Base-by-base conservation (phyloP, 306 rosid genomes). In the Castanopsis chinensis region DNA sequence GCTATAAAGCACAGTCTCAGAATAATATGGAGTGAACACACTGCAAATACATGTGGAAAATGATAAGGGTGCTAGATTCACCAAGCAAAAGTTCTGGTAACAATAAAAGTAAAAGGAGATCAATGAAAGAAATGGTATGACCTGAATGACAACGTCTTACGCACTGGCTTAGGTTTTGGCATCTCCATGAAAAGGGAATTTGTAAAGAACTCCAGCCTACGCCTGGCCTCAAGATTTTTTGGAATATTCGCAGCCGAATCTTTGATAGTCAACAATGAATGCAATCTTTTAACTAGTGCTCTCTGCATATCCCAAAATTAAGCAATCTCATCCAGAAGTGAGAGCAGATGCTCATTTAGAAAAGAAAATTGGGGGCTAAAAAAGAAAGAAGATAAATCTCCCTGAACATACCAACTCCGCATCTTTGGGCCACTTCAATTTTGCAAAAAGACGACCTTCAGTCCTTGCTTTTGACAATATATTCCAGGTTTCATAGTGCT, bases 11-110 rank as follows among this genome's bases (percentile, higher is more conserved):
- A 94, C 99, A 57, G 78, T 69, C 91, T 94, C 99, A 41, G 99
- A 91, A 84, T 94, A 94, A 83, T 94, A 94, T 9, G 99, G 99
- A 52, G 99, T 94, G 78, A 94, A 92, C 65, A 94, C 99, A 85
- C 99, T 94, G 90, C 91, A 94, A 14, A 33, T 74, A 79, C 60
- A 70, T 79, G 75, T 32, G 75, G 28, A 70, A 76, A 65, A 71
- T 58, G 32, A 80, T 88, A 65, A 83, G 85, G 63, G 67, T 55
- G 65, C 56, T 30, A 72, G 53, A 83, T 74, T 54, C 35, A 78
- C 64, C 68, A 83, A 71, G 60, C 18, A 61, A 23, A 63, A 59
- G 23, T 32, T 74, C 56, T 60, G 59, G 28, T 65, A 75, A 28
- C 49, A 45, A 41, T 75, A 17, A 30, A 3, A 20, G 52, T 28